These are phyloP conservation scores for Nitzschia inconspicua DNA, from an alignment of 108 stramenopile species.

Conservation along the genomic window DNA sequence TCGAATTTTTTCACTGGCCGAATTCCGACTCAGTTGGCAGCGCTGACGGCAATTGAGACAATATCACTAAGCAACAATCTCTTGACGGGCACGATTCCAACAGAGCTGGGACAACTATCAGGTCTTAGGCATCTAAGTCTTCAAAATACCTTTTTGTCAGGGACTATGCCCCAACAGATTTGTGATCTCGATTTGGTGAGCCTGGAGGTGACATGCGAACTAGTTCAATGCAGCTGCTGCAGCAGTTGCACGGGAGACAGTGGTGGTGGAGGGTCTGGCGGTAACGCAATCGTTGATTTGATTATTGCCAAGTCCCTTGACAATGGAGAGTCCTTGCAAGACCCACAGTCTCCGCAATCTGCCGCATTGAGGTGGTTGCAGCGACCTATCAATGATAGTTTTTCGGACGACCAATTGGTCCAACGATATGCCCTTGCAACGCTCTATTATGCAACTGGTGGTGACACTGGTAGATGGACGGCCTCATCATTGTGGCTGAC, in stretches of 20 bases:
- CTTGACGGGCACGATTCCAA: conserved; percentile 23
- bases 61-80: conserved; percentile 8
- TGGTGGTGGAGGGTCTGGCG: too few species aligned
- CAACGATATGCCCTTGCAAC: conserved; percentile 59
- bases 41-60: conserved; percentile 6
- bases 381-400: conserved; percentile 2
- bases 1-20: conserved; percentile 33
- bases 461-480: conserved; percentile 21
- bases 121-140: not conserved
- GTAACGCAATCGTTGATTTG: conserved; percentile 7
- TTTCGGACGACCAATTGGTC: conserved; percentile 4
- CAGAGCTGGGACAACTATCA: conserved; percentile 5
- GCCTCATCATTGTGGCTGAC: conserved; percentile 31
- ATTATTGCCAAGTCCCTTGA: conserved; percentile 20
- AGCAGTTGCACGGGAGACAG: too few species aligned
- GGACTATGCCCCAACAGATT: conserved; percentile 10
- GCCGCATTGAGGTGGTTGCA: conserved; percentile 37
- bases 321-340: conserved; percentile 23
- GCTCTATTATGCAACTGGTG: conserved; percentile 52
- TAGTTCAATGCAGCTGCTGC: conserved; percentile 12
- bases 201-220: conserved; percentile 3
- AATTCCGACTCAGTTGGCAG: conserved; percentile 31
- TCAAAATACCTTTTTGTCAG: not conserved
- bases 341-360: conserved; percentile 44
- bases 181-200: not conserved